phyloP scores from a whole-genome alignment of 306 rosid species.

The Mucuna pruriens region DNA sequence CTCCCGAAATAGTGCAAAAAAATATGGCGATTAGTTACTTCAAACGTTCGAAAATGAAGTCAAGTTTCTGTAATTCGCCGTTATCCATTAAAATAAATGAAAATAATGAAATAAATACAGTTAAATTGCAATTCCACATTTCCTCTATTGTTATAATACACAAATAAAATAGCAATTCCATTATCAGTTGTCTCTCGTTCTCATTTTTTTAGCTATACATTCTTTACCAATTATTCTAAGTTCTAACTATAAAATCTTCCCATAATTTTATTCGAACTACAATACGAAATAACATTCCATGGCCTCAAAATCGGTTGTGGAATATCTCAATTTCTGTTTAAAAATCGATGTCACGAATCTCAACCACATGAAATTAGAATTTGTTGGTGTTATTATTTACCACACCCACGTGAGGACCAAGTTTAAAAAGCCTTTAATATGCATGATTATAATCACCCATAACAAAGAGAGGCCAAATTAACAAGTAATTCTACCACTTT shows the following conservation, averaged over 20 bases:
- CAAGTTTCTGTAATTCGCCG: background rate
- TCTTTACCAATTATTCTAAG: background rate
- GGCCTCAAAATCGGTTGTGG: background rate
- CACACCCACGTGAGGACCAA: slow-evolving; percentile 37
- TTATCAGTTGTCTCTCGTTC: no score
- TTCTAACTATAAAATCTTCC: background rate
- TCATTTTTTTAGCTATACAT: no score
- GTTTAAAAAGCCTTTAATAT: slow-evolving; percentile 8
- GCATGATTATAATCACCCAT: slow-evolving; percentile 19
- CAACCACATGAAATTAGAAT: slow-evolving; percentile 11
- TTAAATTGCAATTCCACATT: background rate
- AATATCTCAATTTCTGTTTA: background rate
- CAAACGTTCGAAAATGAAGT: background rate
- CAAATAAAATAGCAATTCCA: no score
- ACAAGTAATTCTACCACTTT: background rate
- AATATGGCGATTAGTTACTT: background rate
- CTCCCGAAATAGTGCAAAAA: background rate
- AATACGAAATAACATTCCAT: background rate
- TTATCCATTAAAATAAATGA: background rate
- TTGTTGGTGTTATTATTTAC: slow-evolving; percentile 30
- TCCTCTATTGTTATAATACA: background rate
- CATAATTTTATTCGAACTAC: background rate
- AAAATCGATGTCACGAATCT: slow-evolving; percentile 27
- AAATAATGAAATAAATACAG: background rate
- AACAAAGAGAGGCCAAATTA: slow-evolving; percentile 11